These are phyloP conservation scores for Chytriomyces hyalinus DNA, from an alignment of 192 early-diverging fungal genomes.

Conservation along the genomic window DNA sequence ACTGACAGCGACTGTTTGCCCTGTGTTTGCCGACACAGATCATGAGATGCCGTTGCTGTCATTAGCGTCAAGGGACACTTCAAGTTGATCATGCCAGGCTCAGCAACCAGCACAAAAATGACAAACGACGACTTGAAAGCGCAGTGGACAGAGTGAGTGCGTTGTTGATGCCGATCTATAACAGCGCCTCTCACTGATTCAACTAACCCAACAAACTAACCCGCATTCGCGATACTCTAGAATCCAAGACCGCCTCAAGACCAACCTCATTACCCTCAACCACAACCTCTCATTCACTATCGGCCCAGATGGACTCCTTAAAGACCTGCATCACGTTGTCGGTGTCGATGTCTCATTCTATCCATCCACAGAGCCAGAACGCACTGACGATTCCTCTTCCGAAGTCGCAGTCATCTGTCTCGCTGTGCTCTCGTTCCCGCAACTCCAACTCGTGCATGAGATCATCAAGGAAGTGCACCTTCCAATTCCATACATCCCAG, in stretches of 20 bases:
- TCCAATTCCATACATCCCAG: constrained; percentile 80
- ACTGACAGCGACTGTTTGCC: too few relatives aligned
- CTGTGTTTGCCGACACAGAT: too few relatives aligned
- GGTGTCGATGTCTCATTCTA: constrained; percentile 54
- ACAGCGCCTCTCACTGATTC: not conserved
- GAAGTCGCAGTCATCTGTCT: constrained; percentile 66
- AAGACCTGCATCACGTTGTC: constrained; percentile 35
- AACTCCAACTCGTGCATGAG: constrained; percentile 66
- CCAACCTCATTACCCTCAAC: not conserved
- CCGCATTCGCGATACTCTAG: not conserved
- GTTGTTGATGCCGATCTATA: not conserved
- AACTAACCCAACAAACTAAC: not conserved
- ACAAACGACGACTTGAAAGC: not conserved
- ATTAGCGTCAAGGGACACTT: too few relatives aligned
- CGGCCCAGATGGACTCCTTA: not conserved
- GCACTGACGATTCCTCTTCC: not conserved
- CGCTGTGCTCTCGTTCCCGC: constrained; percentile 73
- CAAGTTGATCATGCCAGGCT: too few relatives aligned
- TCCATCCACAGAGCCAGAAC: not conserved
- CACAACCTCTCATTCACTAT: constrained; percentile 2
- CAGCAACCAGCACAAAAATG: too few relatives aligned
- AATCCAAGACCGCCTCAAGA: constrained; percentile 7
- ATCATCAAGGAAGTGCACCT: constrained; percentile 65
- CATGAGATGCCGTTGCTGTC: too few relatives aligned
- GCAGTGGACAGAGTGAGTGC: not conserved